Base-by-base conservation (phyloP, 1,284 basidiomycete species). In the Abortiporus biennis region DNA sequence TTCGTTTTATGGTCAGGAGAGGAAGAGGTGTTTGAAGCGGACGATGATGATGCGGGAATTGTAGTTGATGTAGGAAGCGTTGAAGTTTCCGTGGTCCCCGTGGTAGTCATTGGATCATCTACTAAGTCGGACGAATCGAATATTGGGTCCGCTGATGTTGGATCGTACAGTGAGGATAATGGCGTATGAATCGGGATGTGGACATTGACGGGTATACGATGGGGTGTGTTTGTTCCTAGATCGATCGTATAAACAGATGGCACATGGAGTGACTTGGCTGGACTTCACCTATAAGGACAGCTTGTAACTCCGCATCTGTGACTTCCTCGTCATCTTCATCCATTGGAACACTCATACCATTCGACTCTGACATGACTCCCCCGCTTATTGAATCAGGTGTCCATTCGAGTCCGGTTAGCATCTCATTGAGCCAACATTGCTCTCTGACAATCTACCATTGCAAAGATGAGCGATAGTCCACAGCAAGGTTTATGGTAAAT, bases 401-500 rank as follows among this genome's bases (percentile, higher is more conserved):
- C 85, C 85, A 88, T 9, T 72, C 59, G 30, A 73, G 74, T 33
- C 71, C 68, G 6, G 64, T 53, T 17, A 88, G 58, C 15, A 71
- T 69, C 52, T 81, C 81, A 54, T 88, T 88, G 13, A 88, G 55
- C 85, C 85, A 88, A 52, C 80, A 84, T 60, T 88, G 85, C 46
- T 86, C 85, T 45, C 72, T 71, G 2, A 87, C 81, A 51, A 88
- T 74, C 83, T 86, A 42, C 22, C 24, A 36, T 22, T 19, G 22
- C 5, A 13, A 21, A 19, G 3, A 19, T 3, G 15, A 21, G 6
- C 16, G 16, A 17, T 19, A 13, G 13, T 3, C 35, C 5, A 17
- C 6, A 6, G 22, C 15, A 17, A 12, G 15, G 20, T 8, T 20
- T 15, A 19, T 37, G 36, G 20, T 16, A 42, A 16, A 32, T 36